Evolutionary conservation across 1,139 yeast species (phyloP).

Genomic region (Suhomyces terraborum): DNA sequence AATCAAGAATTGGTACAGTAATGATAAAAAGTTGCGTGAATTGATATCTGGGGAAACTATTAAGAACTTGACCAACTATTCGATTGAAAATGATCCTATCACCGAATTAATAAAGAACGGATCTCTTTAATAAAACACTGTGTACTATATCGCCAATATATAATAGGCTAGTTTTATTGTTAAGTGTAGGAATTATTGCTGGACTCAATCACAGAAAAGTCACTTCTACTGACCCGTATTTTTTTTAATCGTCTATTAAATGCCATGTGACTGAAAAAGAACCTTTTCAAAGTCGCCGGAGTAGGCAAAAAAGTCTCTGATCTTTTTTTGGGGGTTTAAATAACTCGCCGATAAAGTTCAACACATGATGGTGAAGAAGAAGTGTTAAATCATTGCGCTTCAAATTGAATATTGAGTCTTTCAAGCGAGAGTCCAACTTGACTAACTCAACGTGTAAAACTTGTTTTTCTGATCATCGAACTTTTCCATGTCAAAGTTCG

Average conservation of each 20-base stretch:
- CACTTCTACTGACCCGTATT: background rate
- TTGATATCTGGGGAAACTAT: conserved; percentile 45
- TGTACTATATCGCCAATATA: conserved; percentile 2
- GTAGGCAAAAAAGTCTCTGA: background rate
- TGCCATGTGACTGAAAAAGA: too few species aligned
- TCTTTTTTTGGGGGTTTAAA: too few species aligned
- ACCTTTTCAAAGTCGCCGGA: too few species aligned
- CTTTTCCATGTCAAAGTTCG: conserved; percentile 37
- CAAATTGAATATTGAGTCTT: too few species aligned
- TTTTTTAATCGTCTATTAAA: background rate
- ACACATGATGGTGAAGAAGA: too few species aligned
- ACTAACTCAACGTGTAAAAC: conserved; percentile 48
- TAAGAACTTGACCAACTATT: conserved; percentile 37
- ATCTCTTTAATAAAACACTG: conserved; percentile 5
- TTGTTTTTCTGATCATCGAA: conserved; percentile 52
- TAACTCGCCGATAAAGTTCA: too few species aligned
- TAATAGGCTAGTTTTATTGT: background rate
- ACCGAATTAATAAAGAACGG: conserved; percentile 34
- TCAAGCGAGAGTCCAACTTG: too few species aligned
- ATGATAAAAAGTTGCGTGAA: conserved; percentile 63
- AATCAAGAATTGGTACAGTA: conserved; percentile 64
- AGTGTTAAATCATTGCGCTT: too few species aligned
- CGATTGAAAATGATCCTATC: conserved; percentile 51
- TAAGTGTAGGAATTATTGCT: background rate
- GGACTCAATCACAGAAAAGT: too few species aligned